Conservation (phyloP, 139 green algal species). For the Chlamydomonas schloesseri region DNA sequence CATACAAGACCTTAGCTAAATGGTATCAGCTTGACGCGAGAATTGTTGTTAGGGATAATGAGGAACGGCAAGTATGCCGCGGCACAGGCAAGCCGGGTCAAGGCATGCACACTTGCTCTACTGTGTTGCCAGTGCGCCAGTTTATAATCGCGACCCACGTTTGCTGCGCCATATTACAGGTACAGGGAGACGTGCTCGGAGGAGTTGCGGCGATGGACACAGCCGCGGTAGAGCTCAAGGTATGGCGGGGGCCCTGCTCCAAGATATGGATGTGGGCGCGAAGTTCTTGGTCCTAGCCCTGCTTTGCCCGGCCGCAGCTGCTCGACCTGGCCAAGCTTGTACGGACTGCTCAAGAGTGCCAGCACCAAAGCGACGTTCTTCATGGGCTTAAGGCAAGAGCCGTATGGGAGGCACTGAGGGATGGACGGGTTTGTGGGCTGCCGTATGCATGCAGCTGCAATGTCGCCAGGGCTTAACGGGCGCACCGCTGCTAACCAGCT, state of each 20-base stretch:
- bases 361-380: slow-evolving; percentile 26
- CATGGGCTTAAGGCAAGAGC: background rate
- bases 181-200: background rate
- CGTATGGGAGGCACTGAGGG: too few species aligned
- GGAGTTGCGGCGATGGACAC: background rate
- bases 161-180: background rate
- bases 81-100: too few species aligned
- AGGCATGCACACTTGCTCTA: too few species aligned
- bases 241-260: background rate
- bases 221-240: background rate
- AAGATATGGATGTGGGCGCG: background rate
- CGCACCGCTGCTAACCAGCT: background rate
- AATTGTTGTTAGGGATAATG: too few species aligned
- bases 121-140: too few species aligned
- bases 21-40: too few species aligned
- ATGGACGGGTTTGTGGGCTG: too few species aligned
- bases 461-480: too few species aligned
- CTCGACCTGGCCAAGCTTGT: slow-evolving; percentile 48
- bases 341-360: slow-evolving; percentile 37
- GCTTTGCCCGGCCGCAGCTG: background rate
- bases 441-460: too few species aligned
- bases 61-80: too few species aligned
- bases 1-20: too few species aligned
- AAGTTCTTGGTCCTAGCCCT: background rate
- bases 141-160: too few species aligned